Conservation (phyloP, 306 rosid species). For the Cucurbita moschata region DNA sequence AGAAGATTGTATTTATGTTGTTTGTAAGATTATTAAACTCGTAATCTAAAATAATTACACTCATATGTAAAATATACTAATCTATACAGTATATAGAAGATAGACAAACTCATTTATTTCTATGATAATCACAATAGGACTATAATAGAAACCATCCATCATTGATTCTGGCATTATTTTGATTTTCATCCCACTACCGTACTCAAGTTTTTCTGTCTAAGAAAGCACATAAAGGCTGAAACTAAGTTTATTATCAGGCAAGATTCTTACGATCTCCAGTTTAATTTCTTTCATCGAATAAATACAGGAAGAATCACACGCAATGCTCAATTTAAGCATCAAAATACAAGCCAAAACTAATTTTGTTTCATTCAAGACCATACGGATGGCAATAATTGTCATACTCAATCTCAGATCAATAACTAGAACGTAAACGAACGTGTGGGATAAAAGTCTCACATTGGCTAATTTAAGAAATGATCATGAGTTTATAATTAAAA, state of each 20-base stretch:
- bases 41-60: no score
- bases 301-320: background rate
- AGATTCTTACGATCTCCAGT: background rate
- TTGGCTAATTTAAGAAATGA: no score
- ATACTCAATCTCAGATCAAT: background rate
- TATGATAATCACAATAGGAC: background rate
- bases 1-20: background rate
- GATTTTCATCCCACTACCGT: background rate
- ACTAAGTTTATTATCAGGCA: background rate
- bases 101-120: background rate
- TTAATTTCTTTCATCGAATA: background rate
- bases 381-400: no score
- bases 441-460: no score
- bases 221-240: background rate
- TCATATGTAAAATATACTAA: no score
- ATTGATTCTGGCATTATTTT: background rate
- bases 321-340: background rate
- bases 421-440: background rate
- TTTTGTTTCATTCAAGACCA: background rate
- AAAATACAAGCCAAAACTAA: background rate
- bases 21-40: no score
- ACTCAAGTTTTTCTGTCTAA: background rate
- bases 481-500: no score
- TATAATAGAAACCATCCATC: background rate
- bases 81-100: background rate